Evolutionary conservation across 2,329 filamentous ascomycete species (phyloP).

Genomic region (Fusarium sp.): DNA sequence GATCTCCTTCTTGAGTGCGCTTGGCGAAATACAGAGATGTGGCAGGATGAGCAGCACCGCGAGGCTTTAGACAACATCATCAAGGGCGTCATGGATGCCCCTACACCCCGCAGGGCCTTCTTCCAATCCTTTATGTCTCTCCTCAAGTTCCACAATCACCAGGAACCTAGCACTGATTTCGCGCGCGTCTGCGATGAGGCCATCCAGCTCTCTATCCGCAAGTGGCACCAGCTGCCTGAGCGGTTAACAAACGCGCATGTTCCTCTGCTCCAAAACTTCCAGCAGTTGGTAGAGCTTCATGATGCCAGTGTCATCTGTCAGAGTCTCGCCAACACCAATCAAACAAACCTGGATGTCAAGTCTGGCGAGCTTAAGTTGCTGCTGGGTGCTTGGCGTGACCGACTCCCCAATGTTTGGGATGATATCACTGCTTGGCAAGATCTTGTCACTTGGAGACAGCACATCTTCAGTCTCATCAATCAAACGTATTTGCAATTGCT

Average conservation of each 20-base stretch:
- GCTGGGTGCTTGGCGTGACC: slow-evolving; percentile 93
- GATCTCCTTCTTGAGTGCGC: slow-evolving; percentile 94
- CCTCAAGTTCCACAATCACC: slow-evolving; percentile 91
- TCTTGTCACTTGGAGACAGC: slow-evolving; percentile 98
- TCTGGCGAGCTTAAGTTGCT: slow-evolving; percentile 95
- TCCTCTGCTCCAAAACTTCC: slow-evolving; percentile 95
- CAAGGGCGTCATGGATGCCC: slow-evolving; percentile 97
- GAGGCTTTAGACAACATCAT: slow-evolving; percentile 93
- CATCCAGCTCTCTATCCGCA: slow-evolving; percentile 95
- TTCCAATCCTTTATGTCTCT: slow-evolving; percentile 99
- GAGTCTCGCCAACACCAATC: slow-evolving; percentile 87
- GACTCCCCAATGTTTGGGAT: slow-evolving; percentile 97
- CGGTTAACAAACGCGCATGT: slow-evolving; percentile 96
- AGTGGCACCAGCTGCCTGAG: slow-evolving; percentile 98
- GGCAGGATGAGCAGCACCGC: slow-evolving; percentile 86
- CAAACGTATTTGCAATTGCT: slow-evolving; percentile 89
- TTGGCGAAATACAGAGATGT: slow-evolving; percentile 96
- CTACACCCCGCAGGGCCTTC: slow-evolving; percentile 92
- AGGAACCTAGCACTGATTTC: slow-evolving; percentile 83
- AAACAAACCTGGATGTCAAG: slow-evolving; percentile 89
- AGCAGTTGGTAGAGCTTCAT: slow-evolving; percentile 95
- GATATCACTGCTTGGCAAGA: slow-evolving; percentile 99
- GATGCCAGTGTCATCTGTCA: slow-evolving; percentile 97
- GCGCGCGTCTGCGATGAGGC: slow-evolving; percentile 93
- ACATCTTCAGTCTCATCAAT: slow-evolving; percentile 98